Percentiles rank a stretch among this genome's conserved stretches.
Evolutionary conservation across 2,329 filamentous ascomycete species (phyloP).

Genomic region (Talaromyces sp.): DNA sequence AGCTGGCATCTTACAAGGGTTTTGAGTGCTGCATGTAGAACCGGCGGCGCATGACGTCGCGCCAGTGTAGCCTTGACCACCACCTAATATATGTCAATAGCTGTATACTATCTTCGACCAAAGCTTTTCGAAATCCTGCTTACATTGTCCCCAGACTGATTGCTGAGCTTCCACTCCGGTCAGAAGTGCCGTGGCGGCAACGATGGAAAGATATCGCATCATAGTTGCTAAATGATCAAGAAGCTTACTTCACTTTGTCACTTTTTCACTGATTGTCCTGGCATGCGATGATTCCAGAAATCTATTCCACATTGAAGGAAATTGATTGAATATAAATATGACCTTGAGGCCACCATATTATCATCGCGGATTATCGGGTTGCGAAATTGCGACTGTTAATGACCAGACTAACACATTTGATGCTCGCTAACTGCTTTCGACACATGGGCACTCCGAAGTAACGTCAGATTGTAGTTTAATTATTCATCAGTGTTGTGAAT

Average conservation of each 20-base stretch:
- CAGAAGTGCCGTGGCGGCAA: constrained; percentile 1
- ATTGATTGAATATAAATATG: background rate
- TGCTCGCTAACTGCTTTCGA: background rate
- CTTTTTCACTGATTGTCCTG: background rate
- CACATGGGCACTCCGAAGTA: background rate
- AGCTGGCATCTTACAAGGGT: constrained; percentile 13
- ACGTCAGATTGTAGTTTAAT: background rate
- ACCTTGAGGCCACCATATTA: background rate
- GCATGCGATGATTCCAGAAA: background rate
- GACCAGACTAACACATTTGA: background rate
- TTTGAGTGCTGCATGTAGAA: constrained; percentile 5
- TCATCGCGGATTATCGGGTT: constrained; percentile 17
- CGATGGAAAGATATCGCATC: constrained; percentile 7
- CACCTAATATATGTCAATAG: constrained; percentile 1
- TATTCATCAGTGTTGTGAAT: background rate
- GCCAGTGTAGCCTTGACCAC: constrained; percentile 3
- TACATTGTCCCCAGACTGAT: constrained; percentile 16
- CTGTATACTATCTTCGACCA: background rate
- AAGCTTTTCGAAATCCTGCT: background rate
- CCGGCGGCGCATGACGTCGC: constrained; percentile 12
- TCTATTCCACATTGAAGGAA: background rate
- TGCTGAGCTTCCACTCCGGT: constrained; percentile 14
- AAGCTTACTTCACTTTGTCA: background rate
- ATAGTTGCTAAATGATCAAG: background rate
- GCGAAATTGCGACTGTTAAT: background rate